Base-by-base conservation (phyloP, 2,329 filamentous ascomycete species). In the Alternaria sp. region DNA sequence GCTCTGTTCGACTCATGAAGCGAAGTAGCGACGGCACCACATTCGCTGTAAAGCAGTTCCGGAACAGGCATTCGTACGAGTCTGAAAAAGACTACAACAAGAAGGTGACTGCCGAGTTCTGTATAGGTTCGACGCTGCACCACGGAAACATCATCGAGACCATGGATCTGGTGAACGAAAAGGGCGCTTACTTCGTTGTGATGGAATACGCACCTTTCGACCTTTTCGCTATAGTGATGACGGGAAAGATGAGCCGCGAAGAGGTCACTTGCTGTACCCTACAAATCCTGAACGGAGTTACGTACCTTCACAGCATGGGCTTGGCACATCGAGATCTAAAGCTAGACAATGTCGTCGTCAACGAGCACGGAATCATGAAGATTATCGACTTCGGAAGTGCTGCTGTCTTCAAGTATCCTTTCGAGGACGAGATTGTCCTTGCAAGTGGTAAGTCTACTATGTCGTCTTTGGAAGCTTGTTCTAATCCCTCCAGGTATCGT, bases 101-200 rank as follows among this genome's bases (percentile, higher is more conserved):
- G 81, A 99, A 99, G 78, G 89, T 99, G 47, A 99, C 95, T 1
- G 94, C 95, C 3, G 95, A 99, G 75, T 99, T 99, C 79, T 99
- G 95, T 76, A 94, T 99, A 69, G 95, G 95, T 12, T 98, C 94
- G 3, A 97, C 95, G 0, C 83, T 99, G 38, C 95, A 98, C 73
- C 95, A 99, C 73, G 94, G 95, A 71, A 99, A 99, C 76, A 93
- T 99, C 69, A 98, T 99, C 71, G 95, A 99, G 79, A 98, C 95
- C 1, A 86, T 99, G 67, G 95, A 99, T 78, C 96, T 99, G 64
- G 88, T 99, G 11, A 92, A 96, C 68, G 95, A 99, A 80, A 95
- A 94, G 79, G 89, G 88, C 51, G 93, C 91, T 66, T 99, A 95
- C 93, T 99, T 93, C 73, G 94, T 98, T 75, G 95, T 99, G 42